Evolutionary conservation across 129 eudicot genomes (phyloP), one percentile per base, ranked within the genome.

Genomic region (Silybum marianum): DNA sequence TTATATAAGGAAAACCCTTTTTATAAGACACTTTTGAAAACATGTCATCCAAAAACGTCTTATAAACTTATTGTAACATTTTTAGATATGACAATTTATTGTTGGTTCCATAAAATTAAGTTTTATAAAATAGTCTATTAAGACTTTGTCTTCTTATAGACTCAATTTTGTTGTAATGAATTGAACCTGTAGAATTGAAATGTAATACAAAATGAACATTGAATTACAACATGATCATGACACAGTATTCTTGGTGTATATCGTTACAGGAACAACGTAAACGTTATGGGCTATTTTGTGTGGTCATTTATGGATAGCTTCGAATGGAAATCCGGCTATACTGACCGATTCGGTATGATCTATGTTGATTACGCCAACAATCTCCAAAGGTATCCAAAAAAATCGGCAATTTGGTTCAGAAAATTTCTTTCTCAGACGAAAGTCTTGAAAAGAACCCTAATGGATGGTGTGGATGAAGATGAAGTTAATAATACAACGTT

Each of bases 241-340:
- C 67, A 24, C 12, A 13, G 23, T 42, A 66, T 21, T 23, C 28
- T 63, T 22, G 23, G 13, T 23, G 69, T 13, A 21, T 63, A 63
- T 21, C 13, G 14, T 11, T 74, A 38, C 69, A 87, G 90, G 65
- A 81, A 71, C 13, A 84, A 87, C 4, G 76, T 73, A 19, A 65
- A 42, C 24, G 79, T 83, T 42, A 46, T 24, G 42, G 87, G 87
- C 46, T 84, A 78, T 67, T 87, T 84, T 32, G 86, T 80, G 9
- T 87, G 90, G 90, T 80, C 90, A 18, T 42, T 84, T 1, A 16
- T 84, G 81, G 90, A 87, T 85, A 80, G 84, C 28, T 87, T 72
- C 28, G 90, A 87, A 77, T 87, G 90, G 88, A 12, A 18, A 11
- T 73, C 63, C 1, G 90, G 88, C 26, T 58, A 58, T 58, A n/a